These are phyloP conservation scores for Pseudogymnoascus sp. DNA, from an alignment of 2,329 filamentous ascomycete genomes.

Conservation along the genomic window DNA sequence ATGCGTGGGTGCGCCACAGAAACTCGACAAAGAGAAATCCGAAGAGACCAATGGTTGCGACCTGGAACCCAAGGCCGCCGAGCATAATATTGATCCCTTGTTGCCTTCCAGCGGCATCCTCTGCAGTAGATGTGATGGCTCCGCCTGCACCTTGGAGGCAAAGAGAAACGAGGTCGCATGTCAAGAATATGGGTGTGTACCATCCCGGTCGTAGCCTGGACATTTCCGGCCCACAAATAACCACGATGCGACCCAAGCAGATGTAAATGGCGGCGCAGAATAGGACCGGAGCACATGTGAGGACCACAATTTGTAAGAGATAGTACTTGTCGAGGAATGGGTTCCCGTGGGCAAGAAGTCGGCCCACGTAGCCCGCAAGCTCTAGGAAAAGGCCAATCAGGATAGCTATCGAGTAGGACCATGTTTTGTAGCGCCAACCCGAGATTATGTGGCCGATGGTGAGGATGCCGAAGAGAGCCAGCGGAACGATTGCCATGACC, in stretches of 20 bases:
- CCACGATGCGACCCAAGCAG: constrained; percentile 44
- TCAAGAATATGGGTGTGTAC: constrained; percentile 52
- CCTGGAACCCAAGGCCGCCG: constrained; percentile 55
- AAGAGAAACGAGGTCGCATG: constrained; percentile 53
- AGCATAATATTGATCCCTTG: constrained; percentile 46
- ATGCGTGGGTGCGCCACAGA: constrained; percentile 31
- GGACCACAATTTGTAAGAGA: constrained; percentile 49
- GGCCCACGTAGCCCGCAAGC: constrained; percentile 50
- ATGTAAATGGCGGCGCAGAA: constrained; percentile 57
- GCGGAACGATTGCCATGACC: constrained; percentile 43
- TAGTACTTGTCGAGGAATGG: constrained; percentile 41
- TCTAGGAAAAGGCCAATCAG: constrained; percentile 45
- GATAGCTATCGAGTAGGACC: constrained; percentile 41
- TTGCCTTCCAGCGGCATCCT: constrained; percentile 34
- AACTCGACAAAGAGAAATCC: constrained; percentile 43
- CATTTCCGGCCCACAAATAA: constrained; percentile 39
- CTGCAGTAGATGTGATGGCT: constrained; percentile 45
- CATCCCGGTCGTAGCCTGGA: constrained; percentile 39
- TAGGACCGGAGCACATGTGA: constrained; percentile 59
- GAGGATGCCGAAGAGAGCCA: constrained; percentile 41
- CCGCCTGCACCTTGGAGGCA: constrained; percentile 53
- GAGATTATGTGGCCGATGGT: constrained; percentile 31
- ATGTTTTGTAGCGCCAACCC: constrained; percentile 13
- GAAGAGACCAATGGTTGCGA: constrained; percentile 49
- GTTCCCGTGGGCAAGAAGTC: constrained; percentile 47